Evolutionary conservation across 306 rosid species (phyloP).

Genomic region (Trichosanthes cucumerina): DNA sequence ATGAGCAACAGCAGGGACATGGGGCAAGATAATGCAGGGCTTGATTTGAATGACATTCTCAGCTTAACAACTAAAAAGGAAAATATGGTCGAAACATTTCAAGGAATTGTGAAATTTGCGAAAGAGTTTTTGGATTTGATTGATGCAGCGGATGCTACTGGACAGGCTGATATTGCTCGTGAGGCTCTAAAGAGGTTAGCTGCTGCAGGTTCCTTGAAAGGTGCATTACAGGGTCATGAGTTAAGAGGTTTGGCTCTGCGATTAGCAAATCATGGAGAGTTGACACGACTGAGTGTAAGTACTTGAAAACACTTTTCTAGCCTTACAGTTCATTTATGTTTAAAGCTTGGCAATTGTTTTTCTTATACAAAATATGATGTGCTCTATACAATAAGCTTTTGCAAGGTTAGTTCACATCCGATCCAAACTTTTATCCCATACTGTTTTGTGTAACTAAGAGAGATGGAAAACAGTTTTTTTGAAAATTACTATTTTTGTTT

Average conservation of each 20-base stretch:
- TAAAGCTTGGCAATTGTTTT: background rate
- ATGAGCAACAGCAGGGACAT: constrained; percentile 97
- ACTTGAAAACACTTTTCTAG: constrained; percentile 7
- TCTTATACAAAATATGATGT: background rate
- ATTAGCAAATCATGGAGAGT: constrained; percentile 93
- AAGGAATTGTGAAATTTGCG: constrained; percentile 92
- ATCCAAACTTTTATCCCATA: background rate
- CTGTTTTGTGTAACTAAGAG: background rate
- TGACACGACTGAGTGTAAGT: constrained; percentile 85
- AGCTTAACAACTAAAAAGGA: constrained; percentile 73
- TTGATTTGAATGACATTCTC: constrained; percentile 88
- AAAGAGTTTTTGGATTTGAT: constrained; percentile 94
- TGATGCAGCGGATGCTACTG: constrained; percentile 99
- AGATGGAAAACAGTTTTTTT: background rate
- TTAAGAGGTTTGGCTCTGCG: constrained; percentile 83
- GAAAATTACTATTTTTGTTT: background rate
- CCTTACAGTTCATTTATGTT: background rate
- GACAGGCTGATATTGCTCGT: constrained; percentile 93
- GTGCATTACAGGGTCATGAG: constrained; percentile 86
- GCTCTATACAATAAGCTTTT: background rate
- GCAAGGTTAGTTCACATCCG: background rate
- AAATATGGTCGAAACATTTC: constrained; percentile 68
- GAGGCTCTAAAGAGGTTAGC: constrained; percentile 95
- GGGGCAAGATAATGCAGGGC: constrained; percentile 71
- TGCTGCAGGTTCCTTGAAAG: constrained; percentile 92